Percentiles rank a stretch among this genome's conserved stretches.
phyloP scores from a whole-genome alignment of 768 basidiomycete species.

The Suillus alpinus region DNA sequence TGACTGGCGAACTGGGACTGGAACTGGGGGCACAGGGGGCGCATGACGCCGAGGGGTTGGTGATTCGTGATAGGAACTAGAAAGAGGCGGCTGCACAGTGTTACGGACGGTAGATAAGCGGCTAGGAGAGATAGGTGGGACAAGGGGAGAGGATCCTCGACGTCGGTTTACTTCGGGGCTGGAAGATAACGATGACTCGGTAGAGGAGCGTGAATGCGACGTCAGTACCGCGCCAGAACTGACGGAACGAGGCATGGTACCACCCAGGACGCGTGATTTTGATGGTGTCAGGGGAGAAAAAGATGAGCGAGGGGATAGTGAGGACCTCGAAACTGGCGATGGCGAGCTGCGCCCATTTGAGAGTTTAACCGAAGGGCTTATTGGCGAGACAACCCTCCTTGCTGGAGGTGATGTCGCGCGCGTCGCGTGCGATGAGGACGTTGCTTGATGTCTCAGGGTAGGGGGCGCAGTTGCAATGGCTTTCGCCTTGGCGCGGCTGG shows the following conservation, averaged over 20 bases:
- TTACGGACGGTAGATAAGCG: conserved; percentile 37
- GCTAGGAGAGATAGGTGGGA: conserved; percentile 25
- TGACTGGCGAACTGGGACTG: conserved; percentile 42
- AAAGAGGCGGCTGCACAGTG: conserved; percentile 36
- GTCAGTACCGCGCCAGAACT: conserved; percentile 30
- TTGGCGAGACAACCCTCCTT: conserved; percentile 39
- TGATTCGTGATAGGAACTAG: conserved; percentile 30
- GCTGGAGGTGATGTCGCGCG: conserved; percentile 40
- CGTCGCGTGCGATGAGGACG: conserved; percentile 60
- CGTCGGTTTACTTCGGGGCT: conserved; percentile 32
- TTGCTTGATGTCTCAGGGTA: conserved; percentile 76
- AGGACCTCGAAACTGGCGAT: conserved; percentile 38
- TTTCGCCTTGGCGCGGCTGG: conserved; percentile 85
- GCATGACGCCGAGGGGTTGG: conserved; percentile 18
- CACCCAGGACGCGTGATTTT: conserved; percentile 40
- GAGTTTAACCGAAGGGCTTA: conserved; percentile 41
- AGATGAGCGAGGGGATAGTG: conserved; percentile 47
- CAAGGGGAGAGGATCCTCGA: conserved; percentile 52
- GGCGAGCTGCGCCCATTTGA: conserved; percentile 39
- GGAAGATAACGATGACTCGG: conserved; percentile 35
- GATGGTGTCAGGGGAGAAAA: conserved; percentile 45
- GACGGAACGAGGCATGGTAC: conserved; percentile 41
- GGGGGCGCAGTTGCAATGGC: conserved; percentile 82
- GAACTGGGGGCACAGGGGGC: conserved; percentile 23
- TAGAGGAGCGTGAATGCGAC: conserved; percentile 44